Evolutionary conservation across 1,284 basidiomycete genomes (phyloP), one percentile per base, ranked within the genome.

Genomic region (Leccinum subatratum): DNA sequence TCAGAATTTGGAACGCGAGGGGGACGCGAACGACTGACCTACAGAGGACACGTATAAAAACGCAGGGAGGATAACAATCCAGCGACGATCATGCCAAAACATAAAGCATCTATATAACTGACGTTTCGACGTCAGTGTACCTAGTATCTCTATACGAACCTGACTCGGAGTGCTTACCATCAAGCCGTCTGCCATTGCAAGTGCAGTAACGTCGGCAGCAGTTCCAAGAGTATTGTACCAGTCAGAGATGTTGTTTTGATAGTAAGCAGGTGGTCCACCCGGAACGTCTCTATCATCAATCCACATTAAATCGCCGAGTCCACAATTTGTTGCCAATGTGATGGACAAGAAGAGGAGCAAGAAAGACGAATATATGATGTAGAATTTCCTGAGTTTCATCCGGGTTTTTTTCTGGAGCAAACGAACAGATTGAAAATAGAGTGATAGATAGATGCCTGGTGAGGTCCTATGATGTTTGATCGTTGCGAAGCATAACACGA

Each of bases 41-140:
- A 66, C 22, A 2, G 65, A 66, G 9, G 57, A 28, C 2, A 61
- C 6, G 20, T 61, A 66, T 42, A 66, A 1, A 63, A 66, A 3
- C 0, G 65, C 20, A 6, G 65, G 63, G 20, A 65, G 8, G 48
- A 56, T 18, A n/a, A 65, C 48, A 3, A 65, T 37, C 65, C 65
- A 65, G 28, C 48, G 63, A 16, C 12, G 37, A 45, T 34, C 51
- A 34, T 28, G 25, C 63, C 63, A 66, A 28, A 65, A 65, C 7
- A 61, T 25, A n/a, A 32, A 65, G 37, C 65, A 66, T 25, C 65
- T 60, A 20, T 66, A 66, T 32, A 66, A 65, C 63, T 66, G 6
- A 42, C 6, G 2, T 25, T 5, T 3, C 11, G 5, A 16, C 8
- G 6, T 54, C 22, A 25, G 22, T 11, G 3, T 8, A 8, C 39